Percentiles rank a stretch among this genome's conserved stretches.
These are phyloP conservation scores for Caloboletus inedulis DNA, from an alignment of 1,284 basidiomycete genomes.

Conservation along the genomic window DNA sequence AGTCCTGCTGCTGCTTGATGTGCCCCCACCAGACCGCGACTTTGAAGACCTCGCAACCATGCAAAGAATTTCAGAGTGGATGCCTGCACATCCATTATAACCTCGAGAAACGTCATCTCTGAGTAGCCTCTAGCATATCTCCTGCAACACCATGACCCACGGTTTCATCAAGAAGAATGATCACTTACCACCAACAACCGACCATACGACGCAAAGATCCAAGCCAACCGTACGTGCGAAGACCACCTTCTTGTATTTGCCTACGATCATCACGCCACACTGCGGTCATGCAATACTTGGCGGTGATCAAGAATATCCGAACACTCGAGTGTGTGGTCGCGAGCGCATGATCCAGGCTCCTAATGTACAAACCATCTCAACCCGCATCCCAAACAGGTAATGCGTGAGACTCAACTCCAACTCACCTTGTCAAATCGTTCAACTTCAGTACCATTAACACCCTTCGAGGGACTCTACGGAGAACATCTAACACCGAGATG, in stretches of 20 bases:
- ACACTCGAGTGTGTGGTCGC: conserved; percentile 75
- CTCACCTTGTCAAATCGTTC: conserved; percentile 77
- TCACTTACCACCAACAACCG: conserved; percentile 60
- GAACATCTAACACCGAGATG: conserved; percentile 78
- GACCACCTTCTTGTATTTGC: conserved; percentile 49
- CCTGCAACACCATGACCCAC: conserved; percentile 40
- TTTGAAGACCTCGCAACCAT: conserved; percentile 64
- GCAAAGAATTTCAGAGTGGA: conserved; percentile 55
- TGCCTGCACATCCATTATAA: conserved; percentile 67
- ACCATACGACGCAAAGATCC: conserved; percentile 54
- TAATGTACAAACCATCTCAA: conserved; percentile 25
- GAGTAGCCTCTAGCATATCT: conserved; percentile 54
- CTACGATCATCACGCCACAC: conserved; percentile 82
- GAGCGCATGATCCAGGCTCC: conserved; percentile 68
- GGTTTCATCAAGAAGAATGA: conserved; percentile 4
- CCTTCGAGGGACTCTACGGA: conserved; percentile 77
- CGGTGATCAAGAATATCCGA: conserved; percentile 89
- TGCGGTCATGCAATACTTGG: conserved; percentile 83
- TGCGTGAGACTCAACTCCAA: conserved; percentile 11
- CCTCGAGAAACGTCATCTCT: conserved; percentile 52
- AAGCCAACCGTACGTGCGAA: conserved; percentile 44
- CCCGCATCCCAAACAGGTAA: not conserved
- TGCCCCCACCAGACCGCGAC: conserved; percentile 59
- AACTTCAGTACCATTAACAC: conserved; percentile 88
- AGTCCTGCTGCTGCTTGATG: conserved; percentile 65